phyloP scores from a whole-genome alignment of 768 basidiomycete species.

The Lactarius hatsudake region DNA sequence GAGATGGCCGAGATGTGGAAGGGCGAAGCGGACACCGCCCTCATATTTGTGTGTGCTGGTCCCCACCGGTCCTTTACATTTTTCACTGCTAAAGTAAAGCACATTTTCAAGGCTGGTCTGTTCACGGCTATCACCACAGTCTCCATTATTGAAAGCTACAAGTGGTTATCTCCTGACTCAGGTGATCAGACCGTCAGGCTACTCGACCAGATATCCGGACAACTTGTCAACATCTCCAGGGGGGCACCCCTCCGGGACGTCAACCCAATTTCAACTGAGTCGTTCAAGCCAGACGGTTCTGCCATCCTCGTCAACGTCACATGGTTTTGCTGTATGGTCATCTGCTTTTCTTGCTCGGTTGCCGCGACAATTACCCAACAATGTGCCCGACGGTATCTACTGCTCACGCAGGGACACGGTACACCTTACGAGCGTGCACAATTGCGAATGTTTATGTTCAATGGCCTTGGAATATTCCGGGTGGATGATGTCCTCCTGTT shows the following conservation, averaged over 20 bases:
- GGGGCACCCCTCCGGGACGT: neutral
- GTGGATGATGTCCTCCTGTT: neutral
- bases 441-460: neutral
- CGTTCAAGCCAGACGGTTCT: neutral
- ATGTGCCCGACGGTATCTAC: constrained; percentile 3
- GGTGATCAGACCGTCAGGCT: neutral
- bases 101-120: constrained; percentile 13
- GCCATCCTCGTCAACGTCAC: neutral
- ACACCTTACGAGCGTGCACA: neutral
- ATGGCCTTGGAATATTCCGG: neutral
- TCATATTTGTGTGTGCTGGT: constrained; percentile 13
- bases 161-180: constrained; percentile 5
- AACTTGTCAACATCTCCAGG: neutral
- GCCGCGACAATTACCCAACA: constrained; percentile 8
- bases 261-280: too few species aligned
- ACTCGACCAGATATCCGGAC: neutral
- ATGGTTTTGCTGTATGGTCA: constrained; percentile 4
- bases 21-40: constrained; percentile 4
- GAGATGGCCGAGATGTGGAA: constrained; percentile 6
- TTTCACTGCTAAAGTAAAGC: neutral
- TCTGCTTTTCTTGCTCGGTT: constrained; percentile 2
- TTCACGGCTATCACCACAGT: constrained; percentile 17
- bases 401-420: neutral
- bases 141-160: constrained; percentile 20
- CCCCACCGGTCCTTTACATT: neutral